Base-by-base conservation (phyloP, 2,329 filamentous ascomycete species). In the Phialemoniopsis sp. region DNA sequence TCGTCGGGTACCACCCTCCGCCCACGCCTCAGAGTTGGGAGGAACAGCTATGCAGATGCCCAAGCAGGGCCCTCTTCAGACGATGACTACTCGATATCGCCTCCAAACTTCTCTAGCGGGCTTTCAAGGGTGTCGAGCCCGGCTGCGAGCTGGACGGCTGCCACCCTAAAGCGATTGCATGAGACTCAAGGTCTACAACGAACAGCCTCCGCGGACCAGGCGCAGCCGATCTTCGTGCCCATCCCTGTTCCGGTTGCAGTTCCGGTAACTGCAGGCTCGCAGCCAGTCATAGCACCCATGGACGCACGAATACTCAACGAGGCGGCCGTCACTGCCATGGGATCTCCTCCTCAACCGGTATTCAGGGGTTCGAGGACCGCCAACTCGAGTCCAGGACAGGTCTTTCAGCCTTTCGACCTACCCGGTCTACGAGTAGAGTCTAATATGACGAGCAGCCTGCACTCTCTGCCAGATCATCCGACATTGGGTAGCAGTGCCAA, bases 21-120 rank as follows among this genome's bases (percentile, higher is more conserved):
- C 15, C 67, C 54, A 10, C 56, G 45, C 17, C 44, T 56, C 4
- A 46, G 57, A 26, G 43, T 57, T 10, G 62, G 58, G 14, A 50
- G 47, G 21, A 52, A 56, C 28, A 64, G 57, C 18, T 64, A 64
- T 38, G 57, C 61, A 15, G 47, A 56, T 15, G 46, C 57, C 2
- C 36, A 47, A 12, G 47, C 49, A 1, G 38, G 37, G 8, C 56
- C 50, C 38, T 48, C 54, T 7, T 33, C 45, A 3, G 55, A 57
- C 38, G 38, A 47, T 13, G 46, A 48, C 14, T 51, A 55, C 4
- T 48, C 57, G n/a, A 44, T 57, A 17, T 42, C 41, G 5, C 42
- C 48, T 2, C 45, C 46, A n/a, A 46, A 46, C 14, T 62, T 62
- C 37, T 59, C 60, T 2, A 53, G 45, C 13, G 44, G 49, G 1